phyloP scores from a whole-genome alignment of 371 early-diverging fungal genomes.

The Thermomucor indicae-seudaticae region DNA sequence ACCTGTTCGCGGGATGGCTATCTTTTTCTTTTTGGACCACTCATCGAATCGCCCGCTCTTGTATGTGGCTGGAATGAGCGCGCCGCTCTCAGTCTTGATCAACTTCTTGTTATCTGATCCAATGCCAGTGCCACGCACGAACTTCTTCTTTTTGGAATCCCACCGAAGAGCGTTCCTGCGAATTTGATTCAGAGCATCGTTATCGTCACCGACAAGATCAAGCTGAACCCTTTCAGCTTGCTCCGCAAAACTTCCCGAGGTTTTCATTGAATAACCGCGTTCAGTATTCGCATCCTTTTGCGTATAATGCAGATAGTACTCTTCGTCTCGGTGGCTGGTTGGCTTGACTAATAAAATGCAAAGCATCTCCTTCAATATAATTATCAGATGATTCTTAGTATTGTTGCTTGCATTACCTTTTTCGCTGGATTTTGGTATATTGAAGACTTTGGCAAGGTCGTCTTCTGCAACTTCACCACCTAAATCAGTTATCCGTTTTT shows the following conservation, averaged over 20 bases:
- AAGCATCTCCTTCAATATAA: neutral
- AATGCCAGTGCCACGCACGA: constrained; percentile 75
- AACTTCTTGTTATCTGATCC: constrained; percentile 96
- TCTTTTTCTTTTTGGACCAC: constrained; percentile 87
- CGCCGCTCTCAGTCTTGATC: constrained; percentile 90
- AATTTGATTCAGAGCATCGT: constrained; percentile 49
- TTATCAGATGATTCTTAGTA: constrained; percentile 1
- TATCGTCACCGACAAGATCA: constrained; percentile 85
- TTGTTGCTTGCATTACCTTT: constrained; percentile 7
- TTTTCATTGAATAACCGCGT: constrained; percentile 83
- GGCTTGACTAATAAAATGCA: neutral
- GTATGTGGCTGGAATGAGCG: constrained; percentile 85
- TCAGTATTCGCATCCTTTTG: constrained; percentile 89
- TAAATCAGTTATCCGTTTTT: constrained; percentile 18
- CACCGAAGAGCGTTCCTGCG: constrained; percentile 70
- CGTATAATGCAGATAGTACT: constrained; percentile 85
- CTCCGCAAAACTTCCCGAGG: constrained; percentile 73
- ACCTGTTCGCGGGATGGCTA: constrained; percentile 78
- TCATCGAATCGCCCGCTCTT: constrained; percentile 82
- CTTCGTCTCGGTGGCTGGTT: constrained; percentile 69
- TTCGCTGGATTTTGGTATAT: constrained; percentile 37
- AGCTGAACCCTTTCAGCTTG: constrained; percentile 76
- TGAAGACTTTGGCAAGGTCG: constrained; percentile 47
- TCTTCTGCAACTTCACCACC: constrained; percentile 51
- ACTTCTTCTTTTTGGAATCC: constrained; percentile 94